Evolutionary conservation across 441 rosid genomes (phyloP), one percentile per base, ranked within the genome.

Genomic region (Daphne laureola): DNA sequence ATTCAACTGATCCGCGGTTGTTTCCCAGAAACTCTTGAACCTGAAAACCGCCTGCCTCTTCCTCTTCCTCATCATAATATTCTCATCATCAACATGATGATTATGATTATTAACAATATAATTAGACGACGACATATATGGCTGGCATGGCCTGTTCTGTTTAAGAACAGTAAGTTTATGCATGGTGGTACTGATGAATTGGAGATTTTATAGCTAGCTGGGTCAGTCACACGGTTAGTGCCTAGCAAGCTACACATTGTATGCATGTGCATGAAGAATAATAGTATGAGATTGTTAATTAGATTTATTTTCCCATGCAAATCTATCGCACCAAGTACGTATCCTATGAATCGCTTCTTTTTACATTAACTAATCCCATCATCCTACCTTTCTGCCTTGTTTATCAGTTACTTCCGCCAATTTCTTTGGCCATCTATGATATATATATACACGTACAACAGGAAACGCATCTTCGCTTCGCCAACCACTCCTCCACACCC

Each of bases 201-300:
- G 25, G 61, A 63, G 54, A 51, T 54, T 73, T 73, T 69, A 67
- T 63, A 59, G 67, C 27, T 49, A n/a, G 61, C 60, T 58, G 45
- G 65, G 43, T 78, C 94, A 64, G 43, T 78, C 94, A 87, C 90
- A 80, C 95, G 47, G 56, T 67, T 78, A 64, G 92, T 79, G 96
- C 82, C 75, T 64, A 66, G 69, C 77, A 59, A 59, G 60, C 75
- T 76, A 76, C 59, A 84, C 46, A 69, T 63, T 46, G 38, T 9
- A 31, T 31, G 38, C 77, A 31, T 31, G 38, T 78, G 95, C 91
- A 75, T 87, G 97, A 86, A 58, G 64, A 59, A n/a, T n/a, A n/a
- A n/a, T n/a, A n/a, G n/a, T n/a, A n/a, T n/a, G n/a, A n/a, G n/a
- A n/a, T n/a, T n/a, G n/a, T n/a, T n/a, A n/a, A n/a, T n/a, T n/a